A percentile compares a stretch with the other conserved stretches of the same genome.
These are phyloP conservation scores for Diutina neorugosa DNA, from an alignment of 1,139 yeast genomes.

Conservation along the genomic window DNA sequence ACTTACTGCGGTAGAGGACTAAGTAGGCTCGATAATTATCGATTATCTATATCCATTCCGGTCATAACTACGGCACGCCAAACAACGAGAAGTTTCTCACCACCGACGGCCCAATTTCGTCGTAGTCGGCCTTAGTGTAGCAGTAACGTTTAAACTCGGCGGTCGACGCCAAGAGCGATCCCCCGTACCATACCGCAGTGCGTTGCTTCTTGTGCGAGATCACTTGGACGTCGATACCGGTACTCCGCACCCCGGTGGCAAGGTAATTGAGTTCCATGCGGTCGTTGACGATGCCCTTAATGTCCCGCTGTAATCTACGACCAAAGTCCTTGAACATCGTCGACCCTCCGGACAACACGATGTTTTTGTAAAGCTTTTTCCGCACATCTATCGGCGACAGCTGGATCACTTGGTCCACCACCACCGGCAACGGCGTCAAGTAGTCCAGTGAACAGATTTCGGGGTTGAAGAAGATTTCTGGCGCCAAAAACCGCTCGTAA, in stretches of 20 bases:
- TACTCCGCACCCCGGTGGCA: constrained; percentile 71
- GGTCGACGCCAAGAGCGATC: constrained; percentile 91
- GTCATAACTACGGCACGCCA: constrained; percentile 57
- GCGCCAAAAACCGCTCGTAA: constrained; percentile 93
- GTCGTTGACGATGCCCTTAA: constrained; percentile 76
- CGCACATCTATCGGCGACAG: constrained; percentile 96
- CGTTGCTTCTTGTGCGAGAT: constrained; percentile 95
- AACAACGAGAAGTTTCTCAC: constrained; percentile 93
- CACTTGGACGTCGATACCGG: constrained; percentile 95
- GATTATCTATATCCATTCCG: background rate
- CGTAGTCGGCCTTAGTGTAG: constrained; percentile 94
- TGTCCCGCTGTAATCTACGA: constrained; percentile 91
- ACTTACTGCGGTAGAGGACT: no score
- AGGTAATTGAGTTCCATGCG: constrained; percentile 76
- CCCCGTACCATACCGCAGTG: constrained; percentile 99
- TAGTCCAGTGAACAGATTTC: constrained; percentile 94
- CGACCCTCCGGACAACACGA: constrained; percentile 92
- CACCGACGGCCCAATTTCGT: constrained; percentile 94
- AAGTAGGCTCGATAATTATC: background rate
- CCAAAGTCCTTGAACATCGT: constrained; percentile 99
- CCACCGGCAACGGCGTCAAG: constrained; percentile 88
- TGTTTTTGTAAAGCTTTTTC: constrained; percentile 88
- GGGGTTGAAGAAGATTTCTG: constrained; percentile 96
- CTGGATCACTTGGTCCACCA: constrained; percentile 91
- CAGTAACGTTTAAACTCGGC: constrained; percentile 94